A percentile compares a stretch with the other conserved stretches of the same genome.
These are phyloP conservation scores for Cucumis melo DNA, from an alignment of 306 rosid genomes.

Conservation along the genomic window DNA sequence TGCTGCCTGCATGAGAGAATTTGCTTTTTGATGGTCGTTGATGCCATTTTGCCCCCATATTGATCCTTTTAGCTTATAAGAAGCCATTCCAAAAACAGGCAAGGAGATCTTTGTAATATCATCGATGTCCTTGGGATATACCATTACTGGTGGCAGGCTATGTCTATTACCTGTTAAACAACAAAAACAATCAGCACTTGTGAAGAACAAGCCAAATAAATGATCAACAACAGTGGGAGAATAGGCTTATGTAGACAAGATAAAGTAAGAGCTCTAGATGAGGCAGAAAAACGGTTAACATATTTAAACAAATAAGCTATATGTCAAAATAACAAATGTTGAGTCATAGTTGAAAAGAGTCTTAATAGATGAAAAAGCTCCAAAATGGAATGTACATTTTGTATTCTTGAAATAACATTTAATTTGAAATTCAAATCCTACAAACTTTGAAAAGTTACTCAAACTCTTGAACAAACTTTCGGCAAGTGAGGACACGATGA, in stretches of 20 bases:
- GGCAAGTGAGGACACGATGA: not conserved
- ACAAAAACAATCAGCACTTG: not conserved
- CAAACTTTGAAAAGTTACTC: not conserved
- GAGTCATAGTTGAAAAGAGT: not conserved
- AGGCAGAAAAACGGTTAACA: not conserved
- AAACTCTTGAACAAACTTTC: not conserved
- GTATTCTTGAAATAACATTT: no score
- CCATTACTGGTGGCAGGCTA: conserved; percentile 33
- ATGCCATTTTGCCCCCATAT: conserved; percentile 46
- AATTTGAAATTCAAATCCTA: no score
- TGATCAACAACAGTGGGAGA: not conserved
- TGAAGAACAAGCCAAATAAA: not conserved
- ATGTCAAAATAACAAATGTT: not conserved
- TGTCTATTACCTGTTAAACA: conserved; percentile 33
- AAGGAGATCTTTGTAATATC: conserved; percentile 43
- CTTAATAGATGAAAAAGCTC: not conserved
- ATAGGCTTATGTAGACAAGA: not conserved
- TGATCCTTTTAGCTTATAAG: conserved; percentile 64
- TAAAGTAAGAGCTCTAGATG: not conserved
- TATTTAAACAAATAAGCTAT: not conserved
- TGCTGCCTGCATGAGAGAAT: conserved; percentile 57
- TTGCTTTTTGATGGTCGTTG: conserved; percentile 33
- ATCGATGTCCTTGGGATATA: conserved; percentile 43
- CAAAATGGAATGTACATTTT: not conserved
- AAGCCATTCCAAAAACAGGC: conserved; percentile 60